Evolutionary conservation across 106 monocot species (phyloP), one percentile per base, ranked within the genome.

Genomic region (Allium sativum): DNA sequence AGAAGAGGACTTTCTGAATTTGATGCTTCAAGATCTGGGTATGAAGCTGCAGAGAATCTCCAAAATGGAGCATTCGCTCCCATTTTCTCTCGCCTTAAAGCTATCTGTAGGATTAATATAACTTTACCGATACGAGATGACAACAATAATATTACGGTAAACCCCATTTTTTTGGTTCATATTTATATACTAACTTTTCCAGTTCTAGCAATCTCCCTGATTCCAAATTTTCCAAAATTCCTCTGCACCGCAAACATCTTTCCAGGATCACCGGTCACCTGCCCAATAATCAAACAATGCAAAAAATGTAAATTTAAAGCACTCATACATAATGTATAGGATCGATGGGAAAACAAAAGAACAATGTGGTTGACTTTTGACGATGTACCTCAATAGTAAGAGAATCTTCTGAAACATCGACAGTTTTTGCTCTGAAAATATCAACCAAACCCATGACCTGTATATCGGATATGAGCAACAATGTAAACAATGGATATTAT

Each of bases 191-290:
- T 65, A 45, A 95, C 94, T 83, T 90, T 94, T 65, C 94, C 86
- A 60, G 89, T 94, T 85, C 94, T 85, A 48, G 94, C 89, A 73
- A 94, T 89, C 79, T 96, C 95, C 78, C 47, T 81, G 53, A 96
- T 87, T 47, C 95, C 87, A 78, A 96, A 96, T 65, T 94, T 94
- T 57, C 64, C 81, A 40, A 94, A 73, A 45, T 74, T 94, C 58
- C 78, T 83, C 60, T 76, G 77, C 60, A 94, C 86, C 21, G 89
- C 89, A 61, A 66, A 81, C 12, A 94, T 81, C 66, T 94, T 94
- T n/a, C 94, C 94, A 71, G 94, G 94, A 84, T 94, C 94, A 65
- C 94, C 94, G 65, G 89, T 77, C 58, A 94, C 89, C 94, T 94
- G 63, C 58, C 31, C 31, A 31, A 31, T 31, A 31, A 31, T 31